Percentiles rank a stretch among this genome's conserved stretches.
Conservation (phyloP, 139 green algal genomes). For the Deuterostichococcus epilithicus region DNA sequence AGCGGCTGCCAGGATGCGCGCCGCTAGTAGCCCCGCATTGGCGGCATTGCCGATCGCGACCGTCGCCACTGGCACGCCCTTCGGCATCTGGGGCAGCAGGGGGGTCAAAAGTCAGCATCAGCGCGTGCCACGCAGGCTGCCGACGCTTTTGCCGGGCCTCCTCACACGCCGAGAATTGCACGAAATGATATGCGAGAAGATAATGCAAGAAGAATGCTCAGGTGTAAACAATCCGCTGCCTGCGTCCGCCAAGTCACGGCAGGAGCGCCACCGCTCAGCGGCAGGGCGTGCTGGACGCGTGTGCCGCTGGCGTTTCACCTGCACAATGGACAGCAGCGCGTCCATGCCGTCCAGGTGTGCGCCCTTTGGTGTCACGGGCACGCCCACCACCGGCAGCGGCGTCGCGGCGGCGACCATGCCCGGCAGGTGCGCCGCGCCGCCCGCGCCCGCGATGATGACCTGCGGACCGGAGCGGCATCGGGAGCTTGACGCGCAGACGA, state of each 20-base stretch:
- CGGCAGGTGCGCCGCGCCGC: slow-evolving; percentile 92
- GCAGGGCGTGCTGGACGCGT: too few relatives aligned
- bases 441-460: slow-evolving; percentile 93
- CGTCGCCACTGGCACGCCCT: slow-evolving; percentile 92
- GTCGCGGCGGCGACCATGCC: slow-evolving; percentile 97
- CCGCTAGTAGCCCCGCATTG: slow-evolving; percentile 93
- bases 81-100: slow-evolving; percentile 77
- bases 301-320: slow-evolving; percentile 21
- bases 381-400: slow-evolving; percentile 92
- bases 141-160: too few relatives aligned
- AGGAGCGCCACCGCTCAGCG: too few relatives aligned
- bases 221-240: background rate
- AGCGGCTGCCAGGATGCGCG: slow-evolving; percentile 71
- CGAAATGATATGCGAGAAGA: too few relatives aligned
- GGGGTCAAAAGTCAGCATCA: too few relatives aligned
- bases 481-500: too few relatives aligned
- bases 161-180: too few relatives aligned
- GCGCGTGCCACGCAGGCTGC: too few relatives aligned
- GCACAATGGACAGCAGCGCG: slow-evolving; percentile 89
- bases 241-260: too few relatives aligned
- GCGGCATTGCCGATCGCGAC: slow-evolving; percentile 94
- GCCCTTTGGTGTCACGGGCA: slow-evolving; percentile 83
- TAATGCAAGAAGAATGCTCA: background rate
- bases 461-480: slow-evolving; percentile 12
- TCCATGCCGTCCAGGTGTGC: slow-evolving; percentile 93